phyloP scores from a whole-genome alignment of 73 alveolate species.

The Paramecium sonneborni region DNA sequence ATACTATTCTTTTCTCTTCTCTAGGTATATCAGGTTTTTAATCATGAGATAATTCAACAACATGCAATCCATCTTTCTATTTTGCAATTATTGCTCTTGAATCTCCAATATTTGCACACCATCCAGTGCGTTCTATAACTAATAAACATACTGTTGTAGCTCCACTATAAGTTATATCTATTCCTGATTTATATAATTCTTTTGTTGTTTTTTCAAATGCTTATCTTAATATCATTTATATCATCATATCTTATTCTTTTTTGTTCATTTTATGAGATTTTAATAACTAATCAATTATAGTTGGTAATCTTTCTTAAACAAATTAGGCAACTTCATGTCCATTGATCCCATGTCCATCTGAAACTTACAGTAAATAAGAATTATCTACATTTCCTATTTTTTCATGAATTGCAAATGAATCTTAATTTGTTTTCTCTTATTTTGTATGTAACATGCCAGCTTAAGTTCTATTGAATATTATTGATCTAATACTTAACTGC shows the following conservation, averaged over 20 bases:
- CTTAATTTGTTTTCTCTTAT: constrained; percentile 31
- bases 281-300: constrained; percentile 36
- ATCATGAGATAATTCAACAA: constrained; percentile 79
- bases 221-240: neutral
- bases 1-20: constrained; percentile 87
- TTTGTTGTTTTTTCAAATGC: constrained; percentile 55
- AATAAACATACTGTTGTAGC: constrained; percentile 72
- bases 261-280: constrained; percentile 32
- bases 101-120: constrained; percentile 85
- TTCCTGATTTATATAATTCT: constrained; percentile 58
- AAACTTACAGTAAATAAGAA: constrained; percentile 85
- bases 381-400: constrained; percentile 61
- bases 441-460: constrained; percentile 57
- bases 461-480: neutral
- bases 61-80: constrained; percentile 66
- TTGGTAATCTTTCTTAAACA: constrained; percentile 80
- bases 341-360: constrained; percentile 98
- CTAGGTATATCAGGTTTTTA: constrained; percentile 89
- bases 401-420: constrained; percentile 30
- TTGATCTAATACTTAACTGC: neutral
- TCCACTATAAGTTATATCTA: constrained; percentile 81
- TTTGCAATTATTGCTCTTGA: constrained; percentile 69
- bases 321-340: constrained; percentile 93
- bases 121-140: constrained; percentile 60
- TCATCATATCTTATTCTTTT: constrained; percentile 30